A percentile compares a stretch with the other conserved stretches of the same genome.
These are phyloP conservation scores for Pythium phragmitis DNA, from an alignment of 352 stramenopile species.

Conservation along the genomic window DNA sequence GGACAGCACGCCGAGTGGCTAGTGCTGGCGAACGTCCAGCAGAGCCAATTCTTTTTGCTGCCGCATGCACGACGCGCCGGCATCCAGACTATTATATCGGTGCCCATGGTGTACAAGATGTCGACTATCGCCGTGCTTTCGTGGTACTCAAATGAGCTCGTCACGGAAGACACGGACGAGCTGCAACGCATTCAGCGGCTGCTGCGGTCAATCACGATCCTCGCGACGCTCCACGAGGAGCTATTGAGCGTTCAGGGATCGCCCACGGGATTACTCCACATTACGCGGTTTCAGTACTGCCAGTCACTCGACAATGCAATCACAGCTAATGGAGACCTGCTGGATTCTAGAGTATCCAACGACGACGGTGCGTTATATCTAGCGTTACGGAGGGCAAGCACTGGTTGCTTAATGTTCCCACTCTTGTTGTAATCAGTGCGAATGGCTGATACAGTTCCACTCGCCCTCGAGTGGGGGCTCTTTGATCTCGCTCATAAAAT, in stretches of 20 bases:
- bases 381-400: too few species aligned
- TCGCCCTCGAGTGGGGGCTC: conserved; percentile 73
- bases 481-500: conserved; percentile 68
- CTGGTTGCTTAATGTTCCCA: neutral
- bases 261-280: conserved; percentile 26
- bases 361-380: conserved; percentile 48
- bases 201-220: conserved; percentile 62
- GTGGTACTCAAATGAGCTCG: conserved; percentile 63
- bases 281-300: conserved; percentile 78
- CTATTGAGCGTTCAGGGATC: conserved; percentile 35
- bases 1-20: conserved; percentile 73
- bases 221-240: conserved; percentile 60
- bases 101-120: conserved; percentile 85
- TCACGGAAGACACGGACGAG: conserved; percentile 57
- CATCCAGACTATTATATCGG: conserved; percentile 64
- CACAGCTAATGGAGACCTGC: conserved; percentile 68
- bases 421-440: conserved; percentile 32
- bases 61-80: conserved; percentile 63
- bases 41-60: conserved; percentile 75
- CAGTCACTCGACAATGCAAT: conserved; percentile 73
- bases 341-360: conserved; percentile 31
- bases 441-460: conserved; percentile 49
- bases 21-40: conserved; percentile 39
- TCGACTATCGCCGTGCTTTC: conserved; percentile 76
- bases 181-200: conserved; percentile 71